Evolutionary conservation across 2,329 filamentous ascomycete genomes (phyloP).

Genomic region (Dactylellina parvicollis): DNA sequence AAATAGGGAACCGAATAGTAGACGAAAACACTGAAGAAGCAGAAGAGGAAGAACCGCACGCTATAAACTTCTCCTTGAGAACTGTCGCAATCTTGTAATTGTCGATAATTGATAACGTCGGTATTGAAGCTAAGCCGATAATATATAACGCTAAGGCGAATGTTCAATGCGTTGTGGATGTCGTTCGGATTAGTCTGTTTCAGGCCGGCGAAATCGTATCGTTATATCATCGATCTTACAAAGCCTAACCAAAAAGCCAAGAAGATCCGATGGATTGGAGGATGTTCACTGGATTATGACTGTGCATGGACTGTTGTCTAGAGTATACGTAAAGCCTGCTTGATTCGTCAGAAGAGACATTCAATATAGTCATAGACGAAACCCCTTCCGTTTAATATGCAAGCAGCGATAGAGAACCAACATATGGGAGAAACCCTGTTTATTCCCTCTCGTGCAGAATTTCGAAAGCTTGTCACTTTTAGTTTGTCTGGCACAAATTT

Average conservation of each 20-base stretch:
- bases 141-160: conserved; percentile 30
- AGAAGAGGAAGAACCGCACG: background rate
- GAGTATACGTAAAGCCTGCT: conserved; percentile 13
- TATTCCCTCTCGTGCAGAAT: conserved; percentile 22
- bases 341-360: conserved; percentile 50
- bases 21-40: background rate
- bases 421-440: conserved; percentile 14
- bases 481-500: conserved; percentile 13
- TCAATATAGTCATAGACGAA: conserved; percentile 53
- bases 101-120: conserved; percentile 3
- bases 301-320: conserved; percentile 33
- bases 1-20: conserved; percentile 33
- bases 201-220: conserved; percentile 25
- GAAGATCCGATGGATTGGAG: conserved; percentile 40
- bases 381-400: conserved; percentile 36
- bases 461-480: conserved; percentile 37
- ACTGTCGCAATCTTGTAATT: background rate
- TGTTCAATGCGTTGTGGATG: conserved; percentile 39
- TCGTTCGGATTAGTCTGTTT: conserved; percentile 27
- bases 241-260: conserved; percentile 26
- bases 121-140: conserved; percentile 12
- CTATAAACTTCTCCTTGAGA: background rate
- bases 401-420: conserved; percentile 26
- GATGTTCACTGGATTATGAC: conserved; percentile 54
- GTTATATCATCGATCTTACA: conserved; percentile 46